Percentiles rank a stretch among this genome's conserved stretches.
Conservation (phyloP, 2,329 filamentous ascomycete species). For the Trichoderma sp. region DNA sequence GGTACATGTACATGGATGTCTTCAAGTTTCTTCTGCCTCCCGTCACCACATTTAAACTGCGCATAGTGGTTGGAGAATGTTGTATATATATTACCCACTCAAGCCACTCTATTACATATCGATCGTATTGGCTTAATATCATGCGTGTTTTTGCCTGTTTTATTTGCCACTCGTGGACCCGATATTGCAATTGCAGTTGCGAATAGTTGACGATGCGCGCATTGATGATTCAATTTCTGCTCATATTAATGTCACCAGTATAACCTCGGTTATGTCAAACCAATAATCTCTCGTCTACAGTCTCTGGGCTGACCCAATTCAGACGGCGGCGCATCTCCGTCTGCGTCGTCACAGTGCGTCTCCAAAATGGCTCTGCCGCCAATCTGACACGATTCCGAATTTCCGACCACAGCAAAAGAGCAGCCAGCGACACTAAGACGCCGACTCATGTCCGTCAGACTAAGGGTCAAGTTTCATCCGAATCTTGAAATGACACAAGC, state of each 20-base stretch:
- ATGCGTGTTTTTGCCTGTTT: background rate
- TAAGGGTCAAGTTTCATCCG: background rate
- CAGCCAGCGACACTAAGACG: background rate
- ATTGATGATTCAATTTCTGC: background rate
- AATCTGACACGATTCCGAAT: background rate
- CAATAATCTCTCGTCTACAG: background rate
- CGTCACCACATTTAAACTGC: too few relatives aligned
- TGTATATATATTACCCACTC: too few relatives aligned
- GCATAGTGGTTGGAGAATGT: too few relatives aligned
- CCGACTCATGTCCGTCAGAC: constrained; percentile 2
- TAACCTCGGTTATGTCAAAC: background rate
- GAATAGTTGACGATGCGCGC: background rate
- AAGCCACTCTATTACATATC: background rate
- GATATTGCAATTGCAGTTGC: background rate
- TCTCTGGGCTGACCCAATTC: background rate
- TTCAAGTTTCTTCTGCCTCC: too few relatives aligned
- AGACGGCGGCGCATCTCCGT: constrained; percentile 9
- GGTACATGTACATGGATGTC: too few relatives aligned
- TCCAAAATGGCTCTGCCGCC: background rate
- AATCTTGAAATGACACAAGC: background rate
- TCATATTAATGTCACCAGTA: background rate
- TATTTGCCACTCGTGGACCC: background rate
- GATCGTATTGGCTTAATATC: background rate
- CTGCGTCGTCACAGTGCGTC: constrained; percentile 6
- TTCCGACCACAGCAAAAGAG: background rate